A percentile compares a stretch with the other conserved stretches of the same genome.
phyloP scores from a whole-genome alignment of 495 filamentous ascomycete species.

The Pseudevernia furfuracea region DNA sequence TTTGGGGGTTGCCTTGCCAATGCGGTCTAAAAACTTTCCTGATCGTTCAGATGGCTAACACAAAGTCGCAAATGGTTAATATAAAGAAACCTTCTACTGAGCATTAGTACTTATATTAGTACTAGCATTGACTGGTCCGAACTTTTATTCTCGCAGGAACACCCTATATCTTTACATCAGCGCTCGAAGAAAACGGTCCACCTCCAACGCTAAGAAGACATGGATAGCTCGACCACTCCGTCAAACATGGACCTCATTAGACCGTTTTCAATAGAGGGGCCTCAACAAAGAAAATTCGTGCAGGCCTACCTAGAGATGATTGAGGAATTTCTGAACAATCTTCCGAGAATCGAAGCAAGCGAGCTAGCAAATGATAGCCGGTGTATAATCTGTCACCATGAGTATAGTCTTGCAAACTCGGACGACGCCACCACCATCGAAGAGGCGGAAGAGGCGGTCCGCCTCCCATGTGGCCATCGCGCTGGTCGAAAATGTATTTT shows the following conservation, averaged over 20 bases:
- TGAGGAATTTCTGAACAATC: neutral
- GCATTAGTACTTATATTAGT: neutral
- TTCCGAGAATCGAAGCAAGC: neutral
- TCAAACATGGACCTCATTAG: neutral
- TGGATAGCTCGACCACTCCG: neutral
- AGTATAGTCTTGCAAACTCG: neutral
- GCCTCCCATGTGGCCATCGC: neutral
- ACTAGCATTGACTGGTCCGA: neutral
- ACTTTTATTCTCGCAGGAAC: neutral
- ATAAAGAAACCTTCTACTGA: neutral
- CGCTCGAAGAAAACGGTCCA: neutral
- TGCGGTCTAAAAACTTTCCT: neutral
- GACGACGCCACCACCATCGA: neutral
- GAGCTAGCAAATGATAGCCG: neutral
- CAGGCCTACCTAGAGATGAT: neutral
- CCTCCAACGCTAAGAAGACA: neutral
- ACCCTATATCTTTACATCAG: neutral
- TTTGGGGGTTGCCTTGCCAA: neutral
- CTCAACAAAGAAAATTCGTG: neutral
- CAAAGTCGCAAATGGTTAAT: neutral
- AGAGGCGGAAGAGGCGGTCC: neutral
- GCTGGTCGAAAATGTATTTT: neutral
- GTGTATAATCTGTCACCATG: neutral
- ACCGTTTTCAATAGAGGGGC: neutral
- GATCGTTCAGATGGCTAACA: too few relatives aligned